Conservation (phyloP, 2,329 filamentous ascomycete genomes). For the Diaporthe sp. region DNA sequence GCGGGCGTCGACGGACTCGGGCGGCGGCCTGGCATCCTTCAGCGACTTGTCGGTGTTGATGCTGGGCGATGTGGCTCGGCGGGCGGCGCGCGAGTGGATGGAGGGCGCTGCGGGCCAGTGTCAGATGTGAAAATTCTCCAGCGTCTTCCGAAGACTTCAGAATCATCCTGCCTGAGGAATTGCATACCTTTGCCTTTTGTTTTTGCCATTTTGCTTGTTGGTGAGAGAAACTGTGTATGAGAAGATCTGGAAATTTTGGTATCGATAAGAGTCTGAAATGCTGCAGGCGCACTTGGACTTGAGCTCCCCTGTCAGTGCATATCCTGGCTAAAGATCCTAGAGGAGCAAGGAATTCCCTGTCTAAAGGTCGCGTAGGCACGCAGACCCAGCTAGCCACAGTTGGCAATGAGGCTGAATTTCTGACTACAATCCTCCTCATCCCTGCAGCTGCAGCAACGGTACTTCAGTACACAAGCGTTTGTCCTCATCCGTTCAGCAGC, state of each 20-base stretch:
- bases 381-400: background rate
- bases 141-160: background rate
- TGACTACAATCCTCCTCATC: background rate
- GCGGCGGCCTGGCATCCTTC: constrained; percentile 69
- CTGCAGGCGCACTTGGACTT: background rate
- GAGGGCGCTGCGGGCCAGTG: constrained; percentile 67
- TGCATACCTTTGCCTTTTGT: constrained; percentile 39
- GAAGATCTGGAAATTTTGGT: constrained; percentile 31
- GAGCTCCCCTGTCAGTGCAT: background rate
- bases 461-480: background rate
- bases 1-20: constrained; percentile 63
- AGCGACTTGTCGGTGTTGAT: constrained; percentile 81
- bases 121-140: background rate
- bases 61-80: constrained; percentile 78
- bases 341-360: background rate
- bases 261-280: constrained; percentile 38
- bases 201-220: constrained; percentile 39
- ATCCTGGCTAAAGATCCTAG: background rate
- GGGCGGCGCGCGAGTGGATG: constrained; percentile 80
- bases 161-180: too few relatives aligned
- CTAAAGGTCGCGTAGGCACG: background rate
- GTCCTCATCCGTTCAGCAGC: background rate
- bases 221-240: background rate
- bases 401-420: constrained; percentile 24
- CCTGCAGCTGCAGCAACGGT: background rate